Base-by-base conservation (phyloP, 208 protist genomes). In the Histomonas meleagridis region DNA sequence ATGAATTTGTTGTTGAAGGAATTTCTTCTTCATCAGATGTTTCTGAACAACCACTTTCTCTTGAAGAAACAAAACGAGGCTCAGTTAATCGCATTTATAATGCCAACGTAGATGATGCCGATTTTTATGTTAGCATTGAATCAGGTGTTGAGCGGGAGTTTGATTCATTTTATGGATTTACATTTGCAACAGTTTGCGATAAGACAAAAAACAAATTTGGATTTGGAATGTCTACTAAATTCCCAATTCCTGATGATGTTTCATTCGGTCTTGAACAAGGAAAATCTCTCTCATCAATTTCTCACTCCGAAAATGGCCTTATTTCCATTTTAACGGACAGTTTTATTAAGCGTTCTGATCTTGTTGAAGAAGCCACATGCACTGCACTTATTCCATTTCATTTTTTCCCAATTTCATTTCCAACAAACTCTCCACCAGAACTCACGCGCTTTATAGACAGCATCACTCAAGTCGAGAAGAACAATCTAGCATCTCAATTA, bases 111-210 rank as follows among this genome's bases (percentile, higher is more conserved):
- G 70, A 81, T 18, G 18, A 5, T 12, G 70, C 40, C 9, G 43
- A 81, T 23, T 81, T 51, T 43, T 81, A 81, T 21, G 28, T 81
- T 21, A n/a, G 40, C n/a, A 21, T 81, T 18, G 70, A 26, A 48
- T 81, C 70, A 81, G 70, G 70, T 10, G n/a, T 81, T 43, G 70
- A 81, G 1, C 70, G 70, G 16, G 70, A 81, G n/a, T 81, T 81
- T 21, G 70, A 81, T 12, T 46, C 26, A 35, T 51, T 51, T 10
- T 81, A 81, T 51, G 26, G n/a, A 28, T 81, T 81, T 23, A 81
- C 70, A 81, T 81, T 81, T n/a, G 70, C 70, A 32, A 43, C 43
- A 23, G 35, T 51, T 48, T 4, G 40, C 48, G 35, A 81, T 32
- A 43, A 32, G 0, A 51, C n/a, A 35, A 81, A 81, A 23, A 81